Base-by-base conservation (phyloP, 139 green algal genomes). In the Mesostigma viride region DNA sequence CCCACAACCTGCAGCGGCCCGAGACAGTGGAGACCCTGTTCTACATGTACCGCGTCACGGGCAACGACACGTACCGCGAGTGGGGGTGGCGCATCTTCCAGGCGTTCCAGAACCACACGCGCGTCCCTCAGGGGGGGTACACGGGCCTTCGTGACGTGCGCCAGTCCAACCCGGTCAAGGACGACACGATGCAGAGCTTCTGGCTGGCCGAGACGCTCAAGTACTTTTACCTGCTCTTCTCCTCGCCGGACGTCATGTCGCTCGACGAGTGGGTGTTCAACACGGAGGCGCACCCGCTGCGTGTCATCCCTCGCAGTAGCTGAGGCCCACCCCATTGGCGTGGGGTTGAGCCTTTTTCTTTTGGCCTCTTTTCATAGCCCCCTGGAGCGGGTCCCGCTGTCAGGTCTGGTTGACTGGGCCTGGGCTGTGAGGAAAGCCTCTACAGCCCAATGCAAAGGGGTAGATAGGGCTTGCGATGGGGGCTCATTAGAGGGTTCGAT, bases 141-240 rank as follows among this genome's bases (percentile, higher is more conserved):
- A 67, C 67, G 1, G 86, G 86, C 1, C 14, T 90, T 0, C 61
- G 65, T 20, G 85, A 91, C 65, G 86, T 90, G 24, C 59, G 47
- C 28, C n/a, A n/a, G n/a, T n/a, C n/a, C n/a, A n/a, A n/a, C 3
- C 69, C 74, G 1, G 33, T 46, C 26, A 60, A 75, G 22, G 86
- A 91, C 58, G 79, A 92, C 75, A 84, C 62, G n/a, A 81, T 84
- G 85, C 74, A 83, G 68, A 83, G 67, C 58, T 92, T 86, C 73
- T 91, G 85, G 45, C 44, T 90, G 27, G 86, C 86, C 1, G 86
- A 93, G 67, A 89, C 86, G 0, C 73, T 93, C n/a, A 93, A 93
- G 69, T 82, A 93, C 64, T 58, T 91, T 3, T 93, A 81, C 35
- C 75, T 93, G 26, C 76, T 91, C 5, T 92, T 90, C 46, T 71